Evolutionary conservation across 2,329 filamentous ascomycete genomes (phyloP).

Genomic region (Penicillium digitatum): DNA sequence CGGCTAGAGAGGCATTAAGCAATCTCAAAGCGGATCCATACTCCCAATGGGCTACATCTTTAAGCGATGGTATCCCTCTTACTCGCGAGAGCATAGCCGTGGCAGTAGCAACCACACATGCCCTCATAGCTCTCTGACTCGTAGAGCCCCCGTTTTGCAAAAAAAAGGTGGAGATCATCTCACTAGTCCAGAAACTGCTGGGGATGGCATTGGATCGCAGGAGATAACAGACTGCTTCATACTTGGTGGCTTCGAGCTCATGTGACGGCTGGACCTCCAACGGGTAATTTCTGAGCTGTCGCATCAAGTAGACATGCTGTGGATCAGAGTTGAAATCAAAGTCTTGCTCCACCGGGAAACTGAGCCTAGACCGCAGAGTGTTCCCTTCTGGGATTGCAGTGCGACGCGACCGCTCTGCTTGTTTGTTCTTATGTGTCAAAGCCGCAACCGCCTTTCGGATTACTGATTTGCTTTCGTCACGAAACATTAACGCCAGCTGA

Average conservation of each 20-base stretch:
- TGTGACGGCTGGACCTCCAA: conserved; percentile 26
- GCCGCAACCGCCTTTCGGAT: conserved; percentile 52
- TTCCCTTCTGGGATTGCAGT: conserved; percentile 27
- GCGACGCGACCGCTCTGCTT: conserved; percentile 18
- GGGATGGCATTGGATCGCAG: conserved; percentile 34
- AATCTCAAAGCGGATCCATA: conserved; percentile 54
- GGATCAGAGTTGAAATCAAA: conserved; percentile 22
- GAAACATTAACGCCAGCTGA: conserved; percentile 62
- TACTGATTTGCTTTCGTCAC: conserved; percentile 62
- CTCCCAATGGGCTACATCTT: conserved; percentile 48
- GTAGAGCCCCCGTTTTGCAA: conserved; percentile 16
- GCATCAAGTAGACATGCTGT: conserved; percentile 14
- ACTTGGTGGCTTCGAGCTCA: conserved; percentile 20
- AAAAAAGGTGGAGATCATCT: conserved; percentile 24
- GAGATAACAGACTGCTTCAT: conserved; percentile 39
- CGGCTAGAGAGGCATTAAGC: conserved; percentile 32
- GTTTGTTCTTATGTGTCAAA: conserved; percentile 18
- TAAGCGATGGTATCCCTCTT: conserved; percentile 46
- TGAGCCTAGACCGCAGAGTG: conserved; percentile 6
- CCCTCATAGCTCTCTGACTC: conserved; percentile 35
- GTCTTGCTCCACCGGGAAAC: conserved; percentile 5
- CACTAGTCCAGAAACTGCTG: conserved; percentile 25
- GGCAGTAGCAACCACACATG: conserved; percentile 56
- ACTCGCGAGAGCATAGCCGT: conserved; percentile 57
- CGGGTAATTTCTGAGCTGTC: conserved; percentile 14